Conservation (phyloP, 768 basidiomycete species). For the Serpula lacrymans region DNA sequence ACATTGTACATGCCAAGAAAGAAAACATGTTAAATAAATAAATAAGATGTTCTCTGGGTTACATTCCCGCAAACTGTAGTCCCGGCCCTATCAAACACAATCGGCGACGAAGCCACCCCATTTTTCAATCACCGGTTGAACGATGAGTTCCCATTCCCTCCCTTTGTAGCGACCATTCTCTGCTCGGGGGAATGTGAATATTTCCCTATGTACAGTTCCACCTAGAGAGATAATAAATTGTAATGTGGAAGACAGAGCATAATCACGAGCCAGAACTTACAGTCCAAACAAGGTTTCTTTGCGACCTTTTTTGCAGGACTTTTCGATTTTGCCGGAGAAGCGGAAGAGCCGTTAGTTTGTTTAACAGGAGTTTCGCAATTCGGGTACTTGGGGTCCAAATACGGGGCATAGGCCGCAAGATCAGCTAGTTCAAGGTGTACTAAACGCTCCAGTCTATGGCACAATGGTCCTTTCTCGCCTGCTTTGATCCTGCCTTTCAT, state of each 20-base stretch:
- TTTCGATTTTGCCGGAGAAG: slow-evolving; percentile 13
- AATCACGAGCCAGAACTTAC: slow-evolving; percentile 38
- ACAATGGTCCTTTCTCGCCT: slow-evolving; percentile 60
- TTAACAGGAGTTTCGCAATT: slow-evolving; percentile 33
- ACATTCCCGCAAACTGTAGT: too few relatives aligned
- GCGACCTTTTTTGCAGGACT: slow-evolving; percentile 12
- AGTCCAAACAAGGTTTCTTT: slow-evolving; percentile 38
- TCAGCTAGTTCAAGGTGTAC: slow-evolving; percentile 81
- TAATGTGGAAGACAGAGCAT: not conserved
- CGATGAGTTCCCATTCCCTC: slow-evolving; percentile 71
- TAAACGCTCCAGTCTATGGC: slow-evolving; percentile 74
- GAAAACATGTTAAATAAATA: too few relatives aligned
- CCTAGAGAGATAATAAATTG: slow-evolving; percentile 31
- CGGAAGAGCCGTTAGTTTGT: slow-evolving; percentile 12
- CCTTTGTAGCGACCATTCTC: slow-evolving; percentile 50
- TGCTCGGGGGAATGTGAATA: slow-evolving; percentile 68
- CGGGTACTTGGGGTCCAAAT: slow-evolving; percentile 53
- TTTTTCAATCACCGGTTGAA: slow-evolving; percentile 71
- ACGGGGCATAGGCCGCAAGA: slow-evolving; percentile 51
- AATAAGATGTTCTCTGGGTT: too few relatives aligned
- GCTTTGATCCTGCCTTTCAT: slow-evolving; percentile 64
- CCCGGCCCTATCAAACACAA: slow-evolving; percentile 22
- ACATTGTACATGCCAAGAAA: too few relatives aligned
- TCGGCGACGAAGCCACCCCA: slow-evolving; percentile 67
- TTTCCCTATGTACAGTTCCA: slow-evolving; percentile 67